Evolutionary conservation across 2,329 filamentous ascomycete genomes (phyloP), one percentile per base, ranked within the genome.

Genomic region (Penicillium sp.): DNA sequence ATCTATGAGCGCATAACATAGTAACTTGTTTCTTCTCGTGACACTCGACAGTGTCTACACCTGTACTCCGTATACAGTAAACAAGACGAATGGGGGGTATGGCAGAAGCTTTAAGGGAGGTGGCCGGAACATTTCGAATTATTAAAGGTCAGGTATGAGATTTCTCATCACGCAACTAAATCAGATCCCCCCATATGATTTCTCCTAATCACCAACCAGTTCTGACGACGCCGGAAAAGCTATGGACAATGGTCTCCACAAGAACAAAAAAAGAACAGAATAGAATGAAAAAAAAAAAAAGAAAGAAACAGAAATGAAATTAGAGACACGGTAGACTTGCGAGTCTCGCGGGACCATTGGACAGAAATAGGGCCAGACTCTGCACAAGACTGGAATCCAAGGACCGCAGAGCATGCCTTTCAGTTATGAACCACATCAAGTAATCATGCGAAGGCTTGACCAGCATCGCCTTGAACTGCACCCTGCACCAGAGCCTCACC

Each of bases 401-500:
- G 51, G 52, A 43, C 40, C 41, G 50, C 36, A 53, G 29, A 24
- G 44, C 21, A 7, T 46, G 18, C 29, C 34, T n/a, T 36, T 36
- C 34, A 36, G 16, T 41, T 54, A 29, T 48, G 43, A 42, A 27
- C 22, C 50, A 14, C 34, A 32, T 48, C 27, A 40, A 32, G 18
- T 31, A n/a, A 55, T 48, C 61, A 70, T 60, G 66, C 64, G 56
- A 67, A 71, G 29, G 53, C 45, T 59, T 67, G 66, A 48, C 21
- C 44, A 22, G 27, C 21, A n/a, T 49, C 44, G 9, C 56, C 60
- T 22, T 64, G 62, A 22, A 52, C 61, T 18, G 59, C 56, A 11
- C 66, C 63, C 24, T 69, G 58, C 22, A 68, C 62, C 22, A 70
- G 58, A 47, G 62, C 63, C 54, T 71, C 63, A 4, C 63, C 67